These are phyloP conservation scores for Naumovozyma castellii DNA, from an alignment of 805 yeast genomes.

Conservation along the genomic window DNA sequence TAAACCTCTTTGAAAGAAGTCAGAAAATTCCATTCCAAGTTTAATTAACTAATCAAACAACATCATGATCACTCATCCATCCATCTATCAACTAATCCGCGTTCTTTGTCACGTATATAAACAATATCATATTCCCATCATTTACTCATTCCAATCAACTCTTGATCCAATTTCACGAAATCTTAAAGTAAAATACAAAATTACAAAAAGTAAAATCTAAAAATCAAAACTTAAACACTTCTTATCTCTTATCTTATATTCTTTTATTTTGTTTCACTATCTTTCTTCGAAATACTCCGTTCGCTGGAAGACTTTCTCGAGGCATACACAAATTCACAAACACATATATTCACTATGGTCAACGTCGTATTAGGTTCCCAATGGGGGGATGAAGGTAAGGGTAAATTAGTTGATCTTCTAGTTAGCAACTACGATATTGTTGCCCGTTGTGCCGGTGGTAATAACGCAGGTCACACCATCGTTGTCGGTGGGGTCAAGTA, in stretches of 20 bases:
- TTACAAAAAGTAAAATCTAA: neutral
- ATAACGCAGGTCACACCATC: slow-evolving; percentile 98
- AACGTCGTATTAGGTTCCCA: slow-evolving; percentile 93
- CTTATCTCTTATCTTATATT: no score
- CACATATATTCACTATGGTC: slow-evolving; percentile 27
- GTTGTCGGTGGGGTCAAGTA: slow-evolving; percentile 82
- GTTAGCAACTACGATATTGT: slow-evolving; percentile 95
- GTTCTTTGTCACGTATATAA: no score
- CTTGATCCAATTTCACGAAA: no score
- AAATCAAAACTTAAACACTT: neutral
- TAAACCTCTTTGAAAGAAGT: no score
- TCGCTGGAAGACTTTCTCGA: no score
- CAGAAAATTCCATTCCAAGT: no score
- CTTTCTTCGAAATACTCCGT: no score
- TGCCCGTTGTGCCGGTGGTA: slow-evolving; percentile 98
- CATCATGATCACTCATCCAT: no score
- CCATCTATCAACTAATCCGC: neutral
- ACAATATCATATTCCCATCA: neutral
- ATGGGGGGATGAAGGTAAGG: slow-evolving; percentile 99
- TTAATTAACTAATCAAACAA: no score
- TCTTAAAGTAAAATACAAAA: no score
- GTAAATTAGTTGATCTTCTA: slow-evolving; percentile 87
- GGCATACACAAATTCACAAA: no score
- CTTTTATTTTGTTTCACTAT: no score
- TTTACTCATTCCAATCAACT: neutral